These are phyloP conservation scores for Penicillium sp. DNA, from an alignment of 2,329 filamentous ascomycete genomes.

Conservation along the genomic window DNA sequence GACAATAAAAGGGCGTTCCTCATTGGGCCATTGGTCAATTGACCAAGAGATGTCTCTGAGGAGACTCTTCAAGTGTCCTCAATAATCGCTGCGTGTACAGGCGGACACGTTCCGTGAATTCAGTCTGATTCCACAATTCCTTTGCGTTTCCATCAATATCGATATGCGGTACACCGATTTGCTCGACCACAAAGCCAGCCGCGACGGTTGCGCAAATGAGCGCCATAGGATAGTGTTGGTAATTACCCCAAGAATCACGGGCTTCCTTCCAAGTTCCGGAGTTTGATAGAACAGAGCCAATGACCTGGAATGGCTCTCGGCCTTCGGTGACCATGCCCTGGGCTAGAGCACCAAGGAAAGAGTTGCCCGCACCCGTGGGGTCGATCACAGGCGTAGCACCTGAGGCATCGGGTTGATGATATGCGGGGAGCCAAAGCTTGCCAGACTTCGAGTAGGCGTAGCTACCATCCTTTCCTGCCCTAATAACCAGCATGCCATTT, in stretches of 20 bases:
- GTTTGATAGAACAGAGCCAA: slow-evolving; percentile 43
- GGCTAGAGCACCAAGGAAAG: slow-evolving; percentile 68
- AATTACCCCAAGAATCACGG: slow-evolving; percentile 48
- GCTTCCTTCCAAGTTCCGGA: slow-evolving; percentile 53
- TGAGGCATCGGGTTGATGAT: slow-evolving; percentile 51
- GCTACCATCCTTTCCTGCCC: slow-evolving; percentile 61
- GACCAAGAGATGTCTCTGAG: slow-evolving; percentile 37
- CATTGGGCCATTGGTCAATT: slow-evolving; percentile 34
- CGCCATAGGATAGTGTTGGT: slow-evolving; percentile 58
- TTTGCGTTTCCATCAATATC: slow-evolving; percentile 30
- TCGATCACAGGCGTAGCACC: slow-evolving; percentile 64
- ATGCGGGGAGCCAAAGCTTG: slow-evolving; percentile 72
- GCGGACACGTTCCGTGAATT: slow-evolving; percentile 45
- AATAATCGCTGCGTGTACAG: slow-evolving; percentile 45
- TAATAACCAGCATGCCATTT: slow-evolving; percentile 47
- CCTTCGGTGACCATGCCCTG: slow-evolving; percentile 52
- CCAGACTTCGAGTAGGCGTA: slow-evolving; percentile 46
- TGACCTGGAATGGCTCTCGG: slow-evolving; percentile 29
- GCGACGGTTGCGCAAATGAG: slow-evolving; percentile 76
- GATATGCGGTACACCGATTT: slow-evolving; percentile 72
- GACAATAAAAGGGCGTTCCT: slow-evolving; percentile 40
- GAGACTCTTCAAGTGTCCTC: slow-evolving; percentile 40
- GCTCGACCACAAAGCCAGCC: slow-evolving; percentile 91
- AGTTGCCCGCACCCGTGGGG: slow-evolving; percentile 91
- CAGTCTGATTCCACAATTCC: slow-evolving; percentile 47